Evolutionary conservation across 306 rosid species (phyloP).

Genomic region (Prunus mume): DNA sequence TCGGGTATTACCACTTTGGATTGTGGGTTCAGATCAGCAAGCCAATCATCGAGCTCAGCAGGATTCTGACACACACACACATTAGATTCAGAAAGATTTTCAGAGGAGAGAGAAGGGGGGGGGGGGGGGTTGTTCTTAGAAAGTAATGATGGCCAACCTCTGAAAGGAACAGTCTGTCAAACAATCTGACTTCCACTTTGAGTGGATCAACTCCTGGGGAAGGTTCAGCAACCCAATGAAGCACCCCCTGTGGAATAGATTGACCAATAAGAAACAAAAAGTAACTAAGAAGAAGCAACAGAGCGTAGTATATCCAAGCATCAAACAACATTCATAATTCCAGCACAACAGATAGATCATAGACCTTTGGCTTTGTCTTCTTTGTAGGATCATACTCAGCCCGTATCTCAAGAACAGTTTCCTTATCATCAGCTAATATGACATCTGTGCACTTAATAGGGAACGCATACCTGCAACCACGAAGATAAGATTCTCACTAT

Average conservation of each 20-base stretch:
- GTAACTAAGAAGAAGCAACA: not conserved
- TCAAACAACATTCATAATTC: slow-evolving; percentile 9
- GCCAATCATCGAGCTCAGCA: slow-evolving; percentile 94
- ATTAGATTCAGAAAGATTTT: not conserved
- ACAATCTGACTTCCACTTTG: slow-evolving; percentile 79
- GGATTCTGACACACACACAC: slow-evolving; percentile 61
- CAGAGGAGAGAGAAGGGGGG: not conserved
- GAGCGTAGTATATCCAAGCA: slow-evolving; percentile 2
- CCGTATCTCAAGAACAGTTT: slow-evolving; percentile 77
- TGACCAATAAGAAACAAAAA: not conserved
- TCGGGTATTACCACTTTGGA: slow-evolving; percentile 59
- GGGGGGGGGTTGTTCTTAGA: not conserved
- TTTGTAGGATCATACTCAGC: slow-evolving; percentile 89
- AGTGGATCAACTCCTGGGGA: slow-evolving; percentile 84
- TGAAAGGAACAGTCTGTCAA: slow-evolving; percentile 76
- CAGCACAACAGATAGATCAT: not conserved
- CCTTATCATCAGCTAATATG: slow-evolving; percentile 74
- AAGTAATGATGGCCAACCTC: slow-evolving; percentile 56
- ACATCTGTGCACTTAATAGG: slow-evolving; percentile 94
- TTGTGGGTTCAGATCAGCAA: slow-evolving; percentile 68
- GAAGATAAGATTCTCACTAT: slow-evolving; percentile 7
- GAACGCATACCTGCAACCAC: slow-evolving; percentile 70
- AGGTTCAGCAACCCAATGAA: slow-evolving; percentile 91
- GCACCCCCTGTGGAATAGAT: slow-evolving; percentile 66
- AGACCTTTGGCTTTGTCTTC: slow-evolving; percentile 96